Base-by-base conservation (phyloP, 495 filamentous ascomycete genomes). In the Xylaria castorea region DNA sequence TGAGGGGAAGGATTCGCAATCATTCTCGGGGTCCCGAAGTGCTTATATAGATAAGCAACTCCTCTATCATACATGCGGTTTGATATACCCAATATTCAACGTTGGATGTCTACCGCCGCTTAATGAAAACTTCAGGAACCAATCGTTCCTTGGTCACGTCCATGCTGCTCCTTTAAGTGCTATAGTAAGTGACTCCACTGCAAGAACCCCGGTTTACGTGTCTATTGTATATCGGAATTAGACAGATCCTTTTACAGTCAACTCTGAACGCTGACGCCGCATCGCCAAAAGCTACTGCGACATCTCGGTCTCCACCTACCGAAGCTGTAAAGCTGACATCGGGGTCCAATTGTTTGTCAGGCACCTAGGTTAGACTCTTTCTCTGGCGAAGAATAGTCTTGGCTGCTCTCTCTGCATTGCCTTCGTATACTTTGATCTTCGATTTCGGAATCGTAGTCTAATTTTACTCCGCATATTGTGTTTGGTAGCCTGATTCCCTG, bases 161-260 rank as follows among this genome's bases (percentile, higher is more conserved):
- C 18, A 12, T 42, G 40, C 18, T 18, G 5, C 1, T n/a, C 46
- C 5, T 50, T 50, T 8, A 50, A 50, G 5, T 8, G 3, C 18
- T 18, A 50, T n/a, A 7, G 1, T 42, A 22, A n/a, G 46, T n/a
- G 4, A 44, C 42, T 18, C 42, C 42, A 44, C 14, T 5, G 12
- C 4, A 44, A 44, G 1, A 16, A 44, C 12, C 42, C 42, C 4
- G 16, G 42, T 44, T 44, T 44, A 44, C 2, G 42, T 27, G 4
- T 57, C 53, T 27, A 22, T 57, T 30, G 9, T 32, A 18, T 38
- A 6, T 61, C 57, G 57, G 57, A 38, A 61, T 61, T 61, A 61
- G 8, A 34, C 0, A 36, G 3, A 57, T 22, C 53, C 18, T 34
- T 34, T n/a, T 38, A 61, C 32, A 12, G 11, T 20, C 20, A 38